Base-by-base conservation (phyloP, 2,329 filamentous ascomycete species). In the Diaporthe caulivora region DNA sequence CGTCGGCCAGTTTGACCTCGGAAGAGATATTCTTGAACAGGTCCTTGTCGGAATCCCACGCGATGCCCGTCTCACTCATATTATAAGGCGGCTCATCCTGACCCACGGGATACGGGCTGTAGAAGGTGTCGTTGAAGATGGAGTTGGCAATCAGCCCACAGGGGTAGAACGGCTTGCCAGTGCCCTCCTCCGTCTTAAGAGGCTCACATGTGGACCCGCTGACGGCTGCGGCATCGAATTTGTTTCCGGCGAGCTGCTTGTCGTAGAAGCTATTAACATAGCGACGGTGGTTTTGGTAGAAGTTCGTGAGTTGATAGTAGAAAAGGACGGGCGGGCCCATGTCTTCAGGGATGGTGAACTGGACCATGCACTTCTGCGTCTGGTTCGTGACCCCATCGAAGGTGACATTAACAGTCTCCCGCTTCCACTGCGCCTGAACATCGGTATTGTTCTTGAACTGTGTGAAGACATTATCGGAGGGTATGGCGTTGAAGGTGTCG, bases 111-210 rank as follows among this genome's bases (percentile, higher is more conserved):
- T 89, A 83, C 0, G 95, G 94, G 67, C 84, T 90, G 62, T 84
- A 86, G 80, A 97, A 97, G 6, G 93, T 95, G 81, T 99, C 97
- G 82, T 99, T 99, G 89, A 99, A 99, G 76, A 97, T 84, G 31
- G 97, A 98, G 82, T 99, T 99, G 75, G 97, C 96, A 77, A 98
- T 98, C 75, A 99, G 86, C 29, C 97, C 97, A 81, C 97, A 99
- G 1, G 97, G 97, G 80, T 98, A 99, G 82, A 96, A 97, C 1
- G 95, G 91, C 81, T 92, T 92, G 37, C 86, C 85, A n/a, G 83
- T 84, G 2, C 81, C 80, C 2, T 81, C 76, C 57, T 89, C 85
- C 24, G 87, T 84, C 51, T 87, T 87, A 18, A 98, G 87, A 0
- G 96, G 95, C 47, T 92, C 90, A 83, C 95, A 98, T 74, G 92